Conservation (phyloP, 116 monocot species). For the Dioscorea cayenensis region DNA sequence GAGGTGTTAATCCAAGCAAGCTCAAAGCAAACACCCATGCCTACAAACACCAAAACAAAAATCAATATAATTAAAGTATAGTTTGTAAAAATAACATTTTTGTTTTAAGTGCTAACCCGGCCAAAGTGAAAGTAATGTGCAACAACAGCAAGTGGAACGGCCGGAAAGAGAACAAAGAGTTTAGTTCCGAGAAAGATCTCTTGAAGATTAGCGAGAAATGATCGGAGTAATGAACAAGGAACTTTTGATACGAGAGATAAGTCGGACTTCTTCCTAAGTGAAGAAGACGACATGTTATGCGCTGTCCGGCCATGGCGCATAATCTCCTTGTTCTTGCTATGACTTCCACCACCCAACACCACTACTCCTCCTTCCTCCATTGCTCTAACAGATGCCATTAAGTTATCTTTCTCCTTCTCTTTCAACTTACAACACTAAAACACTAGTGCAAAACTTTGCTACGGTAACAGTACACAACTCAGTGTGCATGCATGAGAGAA, state of each 20-base stretch:
- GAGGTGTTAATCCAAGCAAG: conserved; percentile 56
- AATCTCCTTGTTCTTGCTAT: conserved; percentile 11
- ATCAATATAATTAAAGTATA: background rate
- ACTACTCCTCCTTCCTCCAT: too few relatives aligned
- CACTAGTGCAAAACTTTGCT: too few relatives aligned
- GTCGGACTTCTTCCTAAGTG: conserved; percentile 51
- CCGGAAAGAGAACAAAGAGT: conserved; percentile 60
- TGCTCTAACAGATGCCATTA: too few relatives aligned
- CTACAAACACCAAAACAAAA: conserved; percentile 13
- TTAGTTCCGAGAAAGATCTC: conserved; percentile 71
- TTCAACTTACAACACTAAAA: too few relatives aligned
- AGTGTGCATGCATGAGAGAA: too few relatives aligned
- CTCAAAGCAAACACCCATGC: conserved; percentile 65
- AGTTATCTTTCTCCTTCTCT: too few relatives aligned
- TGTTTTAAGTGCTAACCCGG: conserved; percentile 7
- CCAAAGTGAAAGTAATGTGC: conserved; percentile 31
- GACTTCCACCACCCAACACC: background rate
- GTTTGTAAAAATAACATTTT: too few relatives aligned
- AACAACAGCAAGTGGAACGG: conserved; percentile 50
- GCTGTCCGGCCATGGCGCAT: conserved; percentile 27
- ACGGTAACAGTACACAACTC: too few relatives aligned
- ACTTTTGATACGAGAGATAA: conserved; percentile 32
- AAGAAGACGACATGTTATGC: conserved; percentile 37
- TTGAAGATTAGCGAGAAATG: conserved; percentile 47
- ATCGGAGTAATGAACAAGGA: conserved; percentile 10